A percentile compares a stretch with the other conserved stretches of the same genome.
Conservation (phyloP, 495 filamentous ascomycete genomes). For the Trichocladium uniseriatum region DNA sequence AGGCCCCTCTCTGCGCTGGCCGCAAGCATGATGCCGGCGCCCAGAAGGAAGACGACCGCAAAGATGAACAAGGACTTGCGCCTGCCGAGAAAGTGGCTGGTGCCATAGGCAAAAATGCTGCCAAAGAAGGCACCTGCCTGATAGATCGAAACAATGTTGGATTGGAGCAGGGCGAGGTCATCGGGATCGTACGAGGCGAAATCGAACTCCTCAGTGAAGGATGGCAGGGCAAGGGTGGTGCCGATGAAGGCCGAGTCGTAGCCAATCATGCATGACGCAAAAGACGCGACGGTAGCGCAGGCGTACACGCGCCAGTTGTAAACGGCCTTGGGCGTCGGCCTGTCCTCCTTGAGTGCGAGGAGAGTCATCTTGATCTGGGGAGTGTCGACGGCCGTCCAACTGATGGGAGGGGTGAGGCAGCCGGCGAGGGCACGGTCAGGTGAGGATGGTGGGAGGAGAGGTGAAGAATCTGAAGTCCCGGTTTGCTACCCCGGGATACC, state of each 20-base stretch:
- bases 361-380: constrained; percentile 44
- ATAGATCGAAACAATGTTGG: constrained; percentile 63
- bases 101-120: constrained; percentile 50
- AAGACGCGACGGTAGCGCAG: constrained; percentile 53
- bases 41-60: constrained; percentile 50
- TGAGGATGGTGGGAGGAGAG: neutral
- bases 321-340: constrained; percentile 54
- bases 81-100: constrained; percentile 49
- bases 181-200: constrained; percentile 34
- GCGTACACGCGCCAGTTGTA: constrained; percentile 70
- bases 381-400: neutral
- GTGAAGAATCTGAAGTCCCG: constrained; percentile 2
- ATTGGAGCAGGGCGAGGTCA: constrained; percentile 42
- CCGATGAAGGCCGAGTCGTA: constrained; percentile 67
- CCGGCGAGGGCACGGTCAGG: neutral
- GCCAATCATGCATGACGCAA: constrained; percentile 63
- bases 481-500: neutral
- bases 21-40: constrained; percentile 54
- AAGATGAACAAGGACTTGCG: constrained; percentile 47
- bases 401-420: neutral
- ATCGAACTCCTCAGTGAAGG: constrained; percentile 51
- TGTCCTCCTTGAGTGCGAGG: constrained; percentile 52
- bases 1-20: constrained; percentile 49
- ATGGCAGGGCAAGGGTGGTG: constrained; percentile 52
- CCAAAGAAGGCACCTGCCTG: constrained; percentile 63